phyloP scores from a whole-genome alignment of 495 filamentous ascomycete genomes.

The Penicillium odoratum region DNA sequence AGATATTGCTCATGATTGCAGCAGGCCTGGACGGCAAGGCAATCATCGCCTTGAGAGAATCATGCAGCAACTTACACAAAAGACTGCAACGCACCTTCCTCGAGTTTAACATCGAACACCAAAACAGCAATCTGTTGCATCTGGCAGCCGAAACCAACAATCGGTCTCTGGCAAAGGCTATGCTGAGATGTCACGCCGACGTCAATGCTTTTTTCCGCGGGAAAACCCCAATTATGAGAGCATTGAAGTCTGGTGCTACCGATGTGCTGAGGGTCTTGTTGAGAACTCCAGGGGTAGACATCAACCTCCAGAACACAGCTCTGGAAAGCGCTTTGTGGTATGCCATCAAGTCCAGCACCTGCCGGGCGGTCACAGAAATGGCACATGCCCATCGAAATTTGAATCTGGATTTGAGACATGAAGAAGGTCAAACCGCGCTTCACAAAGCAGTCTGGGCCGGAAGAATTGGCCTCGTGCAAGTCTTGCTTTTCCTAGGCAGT shows the following conservation, averaged over 20 bases:
- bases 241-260: conserved; percentile 8
- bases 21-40: background rate
- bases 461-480: conserved; percentile 9
- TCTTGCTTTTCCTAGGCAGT: conserved; percentile 10
- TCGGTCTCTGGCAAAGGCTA: conserved; percentile 1
- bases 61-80: background rate
- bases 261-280: conserved; percentile 6
- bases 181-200: conserved; percentile 8
- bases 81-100: conserved; percentile 6
- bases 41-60: background rate
- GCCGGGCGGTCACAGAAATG: background rate
- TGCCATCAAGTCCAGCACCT: conserved; percentile 9
- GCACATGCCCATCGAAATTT: background rate
- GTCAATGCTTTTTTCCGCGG: conserved; percentile 17
- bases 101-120: conserved; percentile 13
- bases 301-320: conserved; percentile 11
- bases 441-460: conserved; percentile 10
- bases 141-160: conserved; percentile 14
- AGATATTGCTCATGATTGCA: background rate
- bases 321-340: conserved; percentile 14
- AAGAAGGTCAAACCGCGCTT: conserved; percentile 7
- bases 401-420: conserved; percentile 5
- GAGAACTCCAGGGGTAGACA: conserved; percentile 3
- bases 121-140: conserved; percentile 15
- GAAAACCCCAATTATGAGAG: conserved; percentile 11